Evolutionary conservation across 306 rosid species (phyloP).

Genomic region (Sechiopsis laciniata): DNA sequence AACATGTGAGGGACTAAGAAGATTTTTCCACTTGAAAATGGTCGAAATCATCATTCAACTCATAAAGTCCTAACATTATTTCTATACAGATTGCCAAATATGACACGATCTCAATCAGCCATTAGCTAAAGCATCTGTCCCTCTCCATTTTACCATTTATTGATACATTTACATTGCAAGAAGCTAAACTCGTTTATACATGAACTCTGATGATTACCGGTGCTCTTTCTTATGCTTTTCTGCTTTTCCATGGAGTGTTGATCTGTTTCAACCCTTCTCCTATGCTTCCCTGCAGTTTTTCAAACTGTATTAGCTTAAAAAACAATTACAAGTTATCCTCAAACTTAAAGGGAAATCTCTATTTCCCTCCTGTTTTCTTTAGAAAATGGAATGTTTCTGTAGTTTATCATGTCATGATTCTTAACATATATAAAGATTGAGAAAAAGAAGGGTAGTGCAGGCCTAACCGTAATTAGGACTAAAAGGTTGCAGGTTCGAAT

Average conservation of each 20-base stretch:
- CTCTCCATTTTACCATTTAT: background rate
- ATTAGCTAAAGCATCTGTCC: background rate
- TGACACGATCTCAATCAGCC: background rate
- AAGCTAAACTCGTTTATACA: conserved; percentile 6
- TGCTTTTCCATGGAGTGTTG: conserved; percentile 19
- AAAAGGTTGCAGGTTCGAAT: no score
- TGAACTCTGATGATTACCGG: background rate
- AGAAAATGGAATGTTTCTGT: background rate
- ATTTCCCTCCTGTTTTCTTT: background rate
- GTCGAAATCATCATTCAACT: conserved; percentile 3
- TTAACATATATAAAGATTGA: background rate
- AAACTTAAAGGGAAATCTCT: background rate
- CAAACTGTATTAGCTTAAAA: background rate
- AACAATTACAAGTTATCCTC: background rate
- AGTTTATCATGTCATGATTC: background rate
- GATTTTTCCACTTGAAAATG: background rate
- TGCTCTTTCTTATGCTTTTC: conserved; percentile 18
- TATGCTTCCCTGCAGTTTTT: conserved; percentile 21
- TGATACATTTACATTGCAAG: conserved; percentile 3
- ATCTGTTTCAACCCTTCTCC: conserved; percentile 21
- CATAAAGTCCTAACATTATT: conserved; percentile 1
- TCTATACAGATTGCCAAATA: background rate
- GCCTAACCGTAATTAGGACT: no score
- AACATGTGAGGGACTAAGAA: background rate
- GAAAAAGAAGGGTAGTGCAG: background rate